phyloP scores from a whole-genome alignment of 331 rosid genomes.

The Pyrus hybrid region DNA sequence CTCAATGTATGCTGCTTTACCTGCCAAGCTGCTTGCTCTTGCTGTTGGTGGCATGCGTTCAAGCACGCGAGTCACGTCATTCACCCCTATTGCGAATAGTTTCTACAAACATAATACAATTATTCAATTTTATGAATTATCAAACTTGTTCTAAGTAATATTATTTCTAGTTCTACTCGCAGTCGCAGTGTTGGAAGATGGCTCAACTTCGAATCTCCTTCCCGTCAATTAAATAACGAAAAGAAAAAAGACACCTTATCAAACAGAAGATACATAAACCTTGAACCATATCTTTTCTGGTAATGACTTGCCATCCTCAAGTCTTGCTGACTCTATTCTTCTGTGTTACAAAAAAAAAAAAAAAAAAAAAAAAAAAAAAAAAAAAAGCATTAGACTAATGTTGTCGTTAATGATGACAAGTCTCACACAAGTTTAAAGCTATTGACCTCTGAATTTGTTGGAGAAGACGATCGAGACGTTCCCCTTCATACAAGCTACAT shows the following conservation, averaged over 20 bases:
- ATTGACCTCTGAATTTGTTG: conserved; percentile 44
- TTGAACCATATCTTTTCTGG: conserved; percentile 78
- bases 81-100: conserved; percentile 76
- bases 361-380: too few relatives aligned
- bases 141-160: not conserved
- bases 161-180: not conserved
- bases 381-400: not conserved
- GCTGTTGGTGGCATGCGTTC: conserved; percentile 59
- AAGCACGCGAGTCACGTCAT: conserved; percentile 73
- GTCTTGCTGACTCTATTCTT: conserved; percentile 43
- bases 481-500: conserved; percentile 63
- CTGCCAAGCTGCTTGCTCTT: conserved; percentile 2
- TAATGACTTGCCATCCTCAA: conserved; percentile 33
- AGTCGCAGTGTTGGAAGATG: not conserved
- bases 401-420: not conserved
- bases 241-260: not conserved
- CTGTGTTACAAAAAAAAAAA: conserved; percentile 19
- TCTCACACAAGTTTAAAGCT: not conserved
- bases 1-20: conserved; percentile 15
- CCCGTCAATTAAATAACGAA: not conserved
- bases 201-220: not conserved
- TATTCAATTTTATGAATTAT: not conserved
- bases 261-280: conserved; percentile 24
- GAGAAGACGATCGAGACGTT: conserved; percentile 44
- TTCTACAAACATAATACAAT: conserved; percentile 29